Conservation (phyloP, 805 yeast species). For the Cyberlindnera mrakii region DNA sequence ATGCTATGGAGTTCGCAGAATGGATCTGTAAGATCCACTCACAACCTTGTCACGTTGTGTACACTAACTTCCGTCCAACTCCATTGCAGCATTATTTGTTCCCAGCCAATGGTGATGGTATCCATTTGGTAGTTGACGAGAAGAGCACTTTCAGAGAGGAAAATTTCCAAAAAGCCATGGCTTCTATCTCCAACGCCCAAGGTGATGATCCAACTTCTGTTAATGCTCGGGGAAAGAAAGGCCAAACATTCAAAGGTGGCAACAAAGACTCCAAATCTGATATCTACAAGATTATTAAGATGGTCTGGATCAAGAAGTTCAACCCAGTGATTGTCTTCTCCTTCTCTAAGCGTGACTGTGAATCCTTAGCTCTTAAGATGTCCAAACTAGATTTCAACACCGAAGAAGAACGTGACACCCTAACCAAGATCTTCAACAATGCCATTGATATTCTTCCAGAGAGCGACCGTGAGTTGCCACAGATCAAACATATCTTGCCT, state of each 20-base stretch:
- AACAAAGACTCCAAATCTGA: conserved; percentile 71
- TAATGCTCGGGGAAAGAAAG: conserved; percentile 60
- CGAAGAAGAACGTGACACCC: conserved; percentile 88
- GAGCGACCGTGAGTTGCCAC: conserved; percentile 87
- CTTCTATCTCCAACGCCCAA: conserved; percentile 70
- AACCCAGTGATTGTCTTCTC: conserved; percentile 98
- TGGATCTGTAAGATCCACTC: conserved; percentile 95
- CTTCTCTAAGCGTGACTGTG: conserved; percentile 97
- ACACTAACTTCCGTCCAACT: conserved; percentile 98
- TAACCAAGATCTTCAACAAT: conserved; percentile 83
- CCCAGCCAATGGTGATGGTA: conserved; percentile 99
- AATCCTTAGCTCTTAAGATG: conserved; percentile 89
- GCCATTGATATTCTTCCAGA: conserved; percentile 88
- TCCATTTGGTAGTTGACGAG: conserved; percentile 95
- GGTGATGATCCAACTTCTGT: conserved; percentile 81
- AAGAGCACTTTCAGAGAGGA: conserved; percentile 95
- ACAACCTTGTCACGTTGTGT: conserved; percentile 98
- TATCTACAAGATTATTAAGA: conserved; percentile 91
- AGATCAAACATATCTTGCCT: conserved; percentile 87
- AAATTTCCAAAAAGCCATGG: conserved; percentile 97
- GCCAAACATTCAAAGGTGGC: conserved; percentile 85
- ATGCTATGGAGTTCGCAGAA: conserved; percentile 97
- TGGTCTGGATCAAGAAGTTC: conserved; percentile 95
- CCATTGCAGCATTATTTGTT: conserved; percentile 95
- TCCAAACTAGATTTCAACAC: conserved; percentile 91